A percentile compares a stretch with the other conserved stretches of the same genome.
These are phyloP conservation scores for Ceratocystis harringtonii DNA, from an alignment of 2,329 filamentous ascomycete genomes.

Conservation along the genomic window DNA sequence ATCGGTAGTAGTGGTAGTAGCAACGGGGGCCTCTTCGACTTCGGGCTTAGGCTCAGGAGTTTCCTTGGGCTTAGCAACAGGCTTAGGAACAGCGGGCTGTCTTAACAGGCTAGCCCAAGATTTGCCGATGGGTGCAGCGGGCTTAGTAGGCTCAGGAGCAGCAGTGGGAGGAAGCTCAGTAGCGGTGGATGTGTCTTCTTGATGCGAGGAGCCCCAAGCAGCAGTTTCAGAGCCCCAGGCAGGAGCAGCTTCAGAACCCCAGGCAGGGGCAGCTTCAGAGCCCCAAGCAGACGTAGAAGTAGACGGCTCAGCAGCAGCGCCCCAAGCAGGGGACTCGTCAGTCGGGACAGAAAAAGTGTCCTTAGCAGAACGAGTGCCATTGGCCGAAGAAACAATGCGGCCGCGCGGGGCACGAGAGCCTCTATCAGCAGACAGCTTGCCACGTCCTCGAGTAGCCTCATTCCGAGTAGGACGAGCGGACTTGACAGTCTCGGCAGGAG, in stretches of 20 bases:
- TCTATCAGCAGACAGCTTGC: slow-evolving; percentile 43
- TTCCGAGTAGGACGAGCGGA: slow-evolving; percentile 42
- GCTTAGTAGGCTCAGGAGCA: slow-evolving; percentile 27
- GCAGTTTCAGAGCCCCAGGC: slow-evolving; percentile 28
- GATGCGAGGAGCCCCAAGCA: slow-evolving; percentile 30
- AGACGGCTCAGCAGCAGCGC: slow-evolving; percentile 25
- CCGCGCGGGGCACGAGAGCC: slow-evolving; percentile 47
- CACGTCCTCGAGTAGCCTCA: slow-evolving; percentile 48
- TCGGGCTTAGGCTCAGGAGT: slow-evolving; percentile 30
- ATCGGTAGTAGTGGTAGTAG: slow-evolving; percentile 14
- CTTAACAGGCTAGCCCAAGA: slow-evolving; percentile 67
- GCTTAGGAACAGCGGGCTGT: slow-evolving; percentile 42
- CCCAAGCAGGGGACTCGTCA: slow-evolving; percentile 46
- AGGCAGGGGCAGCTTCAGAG: slow-evolving; percentile 40
- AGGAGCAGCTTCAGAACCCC: slow-evolving; percentile 54
- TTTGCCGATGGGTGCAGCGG: slow-evolving; percentile 32
- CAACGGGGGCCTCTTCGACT: slow-evolving; percentile 18
- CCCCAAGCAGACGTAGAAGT: slow-evolving; percentile 11
- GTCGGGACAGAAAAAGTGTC: slow-evolving; percentile 48
- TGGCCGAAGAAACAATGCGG: slow-evolving; percentile 45
- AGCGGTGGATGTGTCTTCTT: slow-evolving; percentile 22
- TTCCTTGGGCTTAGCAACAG: slow-evolving; percentile 40
- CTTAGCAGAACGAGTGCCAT: slow-evolving; percentile 46
- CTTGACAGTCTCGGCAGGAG: slow-evolving; percentile 33
- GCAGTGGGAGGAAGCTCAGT: slow-evolving; percentile 19